phyloP scores from a whole-genome alignment of 2,329 filamentous ascomycete genomes.

The Shiraia bambusicola region DNA sequence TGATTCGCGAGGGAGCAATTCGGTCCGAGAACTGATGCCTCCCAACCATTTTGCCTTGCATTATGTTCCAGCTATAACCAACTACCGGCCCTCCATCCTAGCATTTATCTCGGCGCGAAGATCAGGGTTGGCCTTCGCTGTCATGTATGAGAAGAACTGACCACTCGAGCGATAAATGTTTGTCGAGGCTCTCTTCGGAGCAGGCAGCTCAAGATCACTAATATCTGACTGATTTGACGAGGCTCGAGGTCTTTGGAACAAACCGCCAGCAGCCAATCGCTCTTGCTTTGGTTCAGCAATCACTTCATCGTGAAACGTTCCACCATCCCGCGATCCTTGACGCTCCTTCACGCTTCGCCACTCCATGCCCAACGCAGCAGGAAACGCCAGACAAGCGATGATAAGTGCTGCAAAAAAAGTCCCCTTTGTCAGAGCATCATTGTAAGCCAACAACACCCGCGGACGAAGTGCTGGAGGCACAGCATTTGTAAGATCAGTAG shows the following conservation, averaged over 20 bases:
- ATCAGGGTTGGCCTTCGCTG: slow-evolving; percentile 28
- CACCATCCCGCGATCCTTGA: neutral
- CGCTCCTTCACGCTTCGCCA: slow-evolving; percentile 65
- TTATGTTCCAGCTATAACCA: neutral
- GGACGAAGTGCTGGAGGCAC: slow-evolving; percentile 18
- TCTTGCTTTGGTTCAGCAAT: slow-evolving; percentile 2
- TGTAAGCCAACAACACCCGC: slow-evolving; percentile 32
- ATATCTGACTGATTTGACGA: neutral
- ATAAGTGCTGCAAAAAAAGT: slow-evolving; percentile 62
- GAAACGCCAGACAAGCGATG: slow-evolving; percentile 55
- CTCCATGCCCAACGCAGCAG: slow-evolving; percentile 60
- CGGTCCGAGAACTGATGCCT: no score
- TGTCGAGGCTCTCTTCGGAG: slow-evolving; percentile 17
- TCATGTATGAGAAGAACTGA: slow-evolving; percentile 27
- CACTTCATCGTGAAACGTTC: slow-evolving; percentile 13
- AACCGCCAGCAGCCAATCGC: neutral
- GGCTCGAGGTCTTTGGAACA: slow-evolving; percentile 3
- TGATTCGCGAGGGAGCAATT: no score
- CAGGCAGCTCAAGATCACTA: slow-evolving; percentile 1
- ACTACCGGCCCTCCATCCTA: neutral
- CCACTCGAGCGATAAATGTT: slow-evolving; percentile 25
- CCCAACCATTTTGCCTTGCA: neutral
- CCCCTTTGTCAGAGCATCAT: slow-evolving; percentile 29
- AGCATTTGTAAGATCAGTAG: slow-evolving; percentile 57
- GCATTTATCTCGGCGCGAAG: slow-evolving; percentile 16